phyloP scores from a whole-genome alignment of 768 basidiomycete species.

The Lactarius pseudohatsudake region DNA sequence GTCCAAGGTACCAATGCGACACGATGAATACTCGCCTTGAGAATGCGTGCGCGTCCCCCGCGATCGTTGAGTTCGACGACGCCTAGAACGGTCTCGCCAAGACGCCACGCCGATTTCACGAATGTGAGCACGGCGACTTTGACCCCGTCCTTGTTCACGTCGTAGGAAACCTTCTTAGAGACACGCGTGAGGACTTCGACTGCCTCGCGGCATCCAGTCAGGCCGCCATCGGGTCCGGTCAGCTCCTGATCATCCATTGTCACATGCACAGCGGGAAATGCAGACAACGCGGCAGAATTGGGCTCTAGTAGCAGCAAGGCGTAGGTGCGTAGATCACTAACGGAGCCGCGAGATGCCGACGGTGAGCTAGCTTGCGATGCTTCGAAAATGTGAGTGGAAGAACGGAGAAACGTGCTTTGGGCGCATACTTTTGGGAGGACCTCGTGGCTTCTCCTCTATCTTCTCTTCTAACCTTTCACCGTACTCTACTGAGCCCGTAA shows the following conservation, averaged over 20 bases:
- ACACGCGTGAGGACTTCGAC: constrained; percentile 90
- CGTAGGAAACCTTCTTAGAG: constrained; percentile 91
- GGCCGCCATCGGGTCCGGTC: constrained; percentile 41
- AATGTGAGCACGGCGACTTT: constrained; percentile 90
- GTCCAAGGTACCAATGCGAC: background rate
- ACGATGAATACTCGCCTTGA: constrained; percentile 56
- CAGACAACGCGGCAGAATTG: constrained; percentile 14
- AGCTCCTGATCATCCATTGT: constrained; percentile 31
- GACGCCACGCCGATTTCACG: constrained; percentile 84
- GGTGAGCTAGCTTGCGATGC: constrained; percentile 2
- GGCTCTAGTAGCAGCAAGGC: constrained; percentile 25
- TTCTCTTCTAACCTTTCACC: constrained; percentile 24
- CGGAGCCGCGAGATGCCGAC: constrained; percentile 14
- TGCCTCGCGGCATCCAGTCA: constrained; percentile 77
- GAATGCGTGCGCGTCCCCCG: constrained; percentile 66
- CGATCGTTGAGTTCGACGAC: constrained; percentile 84
- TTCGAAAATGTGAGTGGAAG: constrained; percentile 10
- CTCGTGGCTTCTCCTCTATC: constrained; percentile 21
- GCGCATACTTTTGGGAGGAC: constrained; percentile 17
- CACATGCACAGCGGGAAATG: constrained; percentile 10
- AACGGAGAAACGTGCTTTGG: constrained; percentile 1
- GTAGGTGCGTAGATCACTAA: constrained; percentile 25
- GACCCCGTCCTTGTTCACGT: constrained; percentile 91
- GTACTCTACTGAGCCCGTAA: constrained; percentile 16
- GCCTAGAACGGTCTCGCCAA: constrained; percentile 90